Conservation (phyloP, 1,139 yeast species). For the Dujonia santamariae region DNA sequence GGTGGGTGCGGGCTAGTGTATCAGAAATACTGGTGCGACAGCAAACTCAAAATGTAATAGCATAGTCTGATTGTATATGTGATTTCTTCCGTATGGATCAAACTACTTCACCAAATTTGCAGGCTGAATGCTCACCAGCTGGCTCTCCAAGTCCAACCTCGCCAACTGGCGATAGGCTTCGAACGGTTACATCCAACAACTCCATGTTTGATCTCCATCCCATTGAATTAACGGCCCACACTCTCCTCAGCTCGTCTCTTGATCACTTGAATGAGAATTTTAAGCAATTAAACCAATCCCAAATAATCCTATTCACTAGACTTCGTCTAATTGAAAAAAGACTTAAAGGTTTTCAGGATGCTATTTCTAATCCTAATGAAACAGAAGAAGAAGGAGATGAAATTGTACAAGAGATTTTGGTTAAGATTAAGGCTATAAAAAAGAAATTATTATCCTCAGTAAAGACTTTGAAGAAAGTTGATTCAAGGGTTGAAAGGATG, state of each 20-base stretch:
- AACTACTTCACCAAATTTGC: no score
- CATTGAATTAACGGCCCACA: conserved; percentile 54
- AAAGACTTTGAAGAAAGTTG: conserved; percentile 32
- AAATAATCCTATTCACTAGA: conserved; percentile 49
- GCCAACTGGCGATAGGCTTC: background rate
- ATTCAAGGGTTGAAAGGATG: conserved; percentile 22
- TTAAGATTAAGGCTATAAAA: conserved; percentile 30
- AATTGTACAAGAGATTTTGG: conserved; percentile 23
- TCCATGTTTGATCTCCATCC: conserved; percentile 41
- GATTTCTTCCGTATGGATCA: no score
- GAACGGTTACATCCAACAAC: conserved; percentile 4
- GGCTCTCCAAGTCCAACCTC: no score
- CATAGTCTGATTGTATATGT: no score
- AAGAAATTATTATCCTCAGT: conserved; percentile 31
- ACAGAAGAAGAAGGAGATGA: conserved; percentile 11
- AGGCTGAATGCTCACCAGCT: no score
- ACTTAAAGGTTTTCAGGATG: conserved; percentile 22
- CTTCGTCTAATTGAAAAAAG: conserved; percentile 41
- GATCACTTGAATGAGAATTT: conserved; percentile 51
- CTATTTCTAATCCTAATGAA: conserved; percentile 10
- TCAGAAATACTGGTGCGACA: no score
- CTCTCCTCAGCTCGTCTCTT: conserved; percentile 50
- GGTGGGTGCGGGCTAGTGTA: no score
- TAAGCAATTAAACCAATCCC: conserved; percentile 55
- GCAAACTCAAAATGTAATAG: no score